These are phyloP conservation scores for Gynandropsis gynandra DNA, from an alignment of 345 rosid species.

Conservation along the genomic window DNA sequence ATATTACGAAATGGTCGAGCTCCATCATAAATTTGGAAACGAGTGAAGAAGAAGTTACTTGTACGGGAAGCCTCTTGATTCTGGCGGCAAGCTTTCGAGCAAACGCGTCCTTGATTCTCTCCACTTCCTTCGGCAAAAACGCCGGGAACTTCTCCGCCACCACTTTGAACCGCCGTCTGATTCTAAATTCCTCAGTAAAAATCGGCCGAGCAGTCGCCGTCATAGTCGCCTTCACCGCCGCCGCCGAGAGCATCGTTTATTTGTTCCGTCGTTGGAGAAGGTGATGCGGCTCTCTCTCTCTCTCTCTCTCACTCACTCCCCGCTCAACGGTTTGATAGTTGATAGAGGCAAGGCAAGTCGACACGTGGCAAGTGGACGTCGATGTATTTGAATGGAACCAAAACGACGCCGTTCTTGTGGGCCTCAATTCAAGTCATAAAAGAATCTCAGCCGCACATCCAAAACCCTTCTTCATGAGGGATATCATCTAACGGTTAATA, in stretches of 20 bases:
- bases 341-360: too few relatives aligned
- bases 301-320: slow-evolving; percentile 17
- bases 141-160: slow-evolving; percentile 41
- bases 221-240: slow-evolving; percentile 21
- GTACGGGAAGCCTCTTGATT: slow-evolving; percentile 68
- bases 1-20: too few relatives aligned
- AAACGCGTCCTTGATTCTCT: slow-evolving; percentile 75
- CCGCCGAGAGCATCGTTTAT: slow-evolving; percentile 19
- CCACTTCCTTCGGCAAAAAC: slow-evolving; percentile 68
- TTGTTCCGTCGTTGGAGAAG: slow-evolving; percentile 6
- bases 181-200: neutral
- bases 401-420: slow-evolving; percentile 4
- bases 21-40: neutral
- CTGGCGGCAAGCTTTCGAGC: too few relatives aligned
- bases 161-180: slow-evolving; percentile 12
- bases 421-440: too few relatives aligned
- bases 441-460: too few relatives aligned
- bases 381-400: neutral
- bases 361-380: slow-evolving; percentile 23
- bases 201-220: slow-evolving; percentile 14
- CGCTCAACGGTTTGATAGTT: too few relatives aligned
- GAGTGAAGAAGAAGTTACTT: slow-evolving; percentile 1
- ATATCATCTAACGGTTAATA: too few relatives aligned
- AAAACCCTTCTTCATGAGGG: too few relatives aligned
- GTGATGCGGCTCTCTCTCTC: slow-evolving; percentile 17